Conservation (phyloP, 2,329 filamentous ascomycete species). For the Hypoxylon sp. region DNA sequence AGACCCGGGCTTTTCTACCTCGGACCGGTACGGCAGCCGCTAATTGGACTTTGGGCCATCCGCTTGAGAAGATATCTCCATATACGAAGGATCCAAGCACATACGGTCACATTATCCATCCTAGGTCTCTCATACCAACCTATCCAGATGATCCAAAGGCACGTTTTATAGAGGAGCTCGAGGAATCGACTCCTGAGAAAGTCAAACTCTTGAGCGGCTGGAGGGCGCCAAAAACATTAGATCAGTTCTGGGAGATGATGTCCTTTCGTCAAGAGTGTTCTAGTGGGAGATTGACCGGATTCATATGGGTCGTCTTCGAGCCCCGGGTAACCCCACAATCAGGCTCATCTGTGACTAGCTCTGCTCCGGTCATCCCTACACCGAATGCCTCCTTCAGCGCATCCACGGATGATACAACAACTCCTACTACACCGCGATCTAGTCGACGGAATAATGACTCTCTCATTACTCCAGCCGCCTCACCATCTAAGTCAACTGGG, state of each 20-base stretch:
- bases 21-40: conserved; percentile 63
- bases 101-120: conserved; percentile 72
- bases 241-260: conserved; percentile 99
- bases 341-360: conserved; percentile 19
- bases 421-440: conserved; percentile 18
- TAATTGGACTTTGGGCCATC: conserved; percentile 79
- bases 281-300: conserved; percentile 90
- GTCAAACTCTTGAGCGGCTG: conserved; percentile 77
- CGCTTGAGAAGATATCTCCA: conserved; percentile 76
- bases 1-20: conserved; percentile 85
- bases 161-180: conserved; percentile 88
- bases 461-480: conserved; percentile 54
- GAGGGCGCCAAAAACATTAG: conserved; percentile 85
- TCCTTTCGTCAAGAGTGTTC: conserved; percentile 96
- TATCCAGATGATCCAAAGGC: conserved; percentile 97
- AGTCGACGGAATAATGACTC: conserved; percentile 37
- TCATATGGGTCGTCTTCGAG: conserved; percentile 92
- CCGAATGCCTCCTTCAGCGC: conserved; percentile 53
- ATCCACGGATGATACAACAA: conserved; percentile 48
- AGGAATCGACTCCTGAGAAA: conserved; percentile 74
- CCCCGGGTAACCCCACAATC: conserved; percentile 54
- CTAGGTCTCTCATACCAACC: conserved; percentile 86
- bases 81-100: conserved; percentile 66
- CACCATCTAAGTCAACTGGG: conserved; percentile 51
- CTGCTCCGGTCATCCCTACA: conserved; percentile 43